Evolutionary conservation across 2,329 filamentous ascomycete species (phyloP).

Genomic region (Didymella segeticola): DNA sequence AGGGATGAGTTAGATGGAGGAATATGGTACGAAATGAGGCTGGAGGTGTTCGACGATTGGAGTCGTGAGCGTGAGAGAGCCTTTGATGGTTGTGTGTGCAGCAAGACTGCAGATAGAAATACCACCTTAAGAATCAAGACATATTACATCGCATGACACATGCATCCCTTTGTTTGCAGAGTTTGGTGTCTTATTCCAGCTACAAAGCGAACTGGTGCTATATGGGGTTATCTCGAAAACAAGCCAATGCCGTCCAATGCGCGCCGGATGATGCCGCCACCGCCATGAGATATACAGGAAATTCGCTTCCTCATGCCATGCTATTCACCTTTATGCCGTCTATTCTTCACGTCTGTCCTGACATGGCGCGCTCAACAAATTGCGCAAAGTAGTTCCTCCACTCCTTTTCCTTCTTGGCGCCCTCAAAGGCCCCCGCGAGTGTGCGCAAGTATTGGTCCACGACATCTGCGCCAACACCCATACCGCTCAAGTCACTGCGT

Average conservation of each 20-base stretch:
- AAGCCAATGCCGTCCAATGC: conserved; percentile 18
- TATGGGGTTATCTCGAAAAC: conserved; percentile 21
- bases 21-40: no score
- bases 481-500: conserved; percentile 67
- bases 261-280: conserved; percentile 18
- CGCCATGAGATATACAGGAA: conserved; percentile 14
- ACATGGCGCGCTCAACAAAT: conserved; percentile 49
- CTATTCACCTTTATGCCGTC: background rate
- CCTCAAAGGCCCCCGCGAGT: conserved; percentile 44
- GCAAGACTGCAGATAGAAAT: no score
- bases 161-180: background rate
- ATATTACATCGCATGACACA: no score
- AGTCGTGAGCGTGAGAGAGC: no score
- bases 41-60: no score
- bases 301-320: background rate
- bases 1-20: no score
- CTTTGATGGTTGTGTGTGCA: no score
- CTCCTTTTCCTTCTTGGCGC: conserved; percentile 49
- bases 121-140: no score
- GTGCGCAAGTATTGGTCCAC: conserved; percentile 69
- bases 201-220: conserved; percentile 14
- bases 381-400: conserved; percentile 55
- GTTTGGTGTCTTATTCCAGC: conserved; percentile 12
- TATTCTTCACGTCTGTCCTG: conserved; percentile 25
- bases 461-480: conserved; percentile 69